Base-by-base conservation (phyloP, 805 yeast genomes). In the Tetrapisispora iriomotensis region DNA sequence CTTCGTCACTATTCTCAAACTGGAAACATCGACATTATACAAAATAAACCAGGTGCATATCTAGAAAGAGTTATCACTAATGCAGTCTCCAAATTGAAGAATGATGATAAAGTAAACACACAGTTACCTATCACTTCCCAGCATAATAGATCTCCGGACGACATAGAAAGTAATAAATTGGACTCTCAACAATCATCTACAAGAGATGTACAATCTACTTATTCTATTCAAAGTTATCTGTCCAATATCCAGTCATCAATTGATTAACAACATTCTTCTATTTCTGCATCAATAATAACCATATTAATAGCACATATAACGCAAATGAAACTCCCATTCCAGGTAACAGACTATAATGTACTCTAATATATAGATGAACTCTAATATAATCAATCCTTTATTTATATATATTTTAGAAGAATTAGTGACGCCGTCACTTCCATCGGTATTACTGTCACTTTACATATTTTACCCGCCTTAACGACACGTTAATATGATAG, bases 11-110 rank as follows among this genome's bases (percentile, higher is more conserved):
- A n/a, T n/a, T n/a, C n/a, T n/a, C n/a, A n/a, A n/a, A n/a, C n/a
- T n/a, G n/a, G n/a, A n/a, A n/a, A n/a, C n/a, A n/a, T n/a, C 34
- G 59, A 60, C 37, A 67, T 62, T 0, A 44, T 56, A 25, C 61
- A 58, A 6, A 54, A 61, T 37, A 59, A 51, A 26, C 45, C 65
- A 13, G 66, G 69, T 3, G 56, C 65, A 6, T 43, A 51, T 12
- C 37, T 67, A 25, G 64, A 54, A 34, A 54, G 53, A 39, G 65
- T 54, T 0, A 36, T 66, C 1, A 55, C 63, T 1, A 46, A 44
- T 25, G 20, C 57, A 14, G 37, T 51, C 8, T 45, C 42, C n/a
- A 43, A 32, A 12, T 38, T 41, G 15, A 42, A 29, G 9, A 44
- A 18, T 18, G 29, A 25, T 10, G 28, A 24, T 29, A 20, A 24